Evolutionary conservation across 805 yeast species (phyloP).

Genomic region (Tetrapisispora taiwanensis): DNA sequence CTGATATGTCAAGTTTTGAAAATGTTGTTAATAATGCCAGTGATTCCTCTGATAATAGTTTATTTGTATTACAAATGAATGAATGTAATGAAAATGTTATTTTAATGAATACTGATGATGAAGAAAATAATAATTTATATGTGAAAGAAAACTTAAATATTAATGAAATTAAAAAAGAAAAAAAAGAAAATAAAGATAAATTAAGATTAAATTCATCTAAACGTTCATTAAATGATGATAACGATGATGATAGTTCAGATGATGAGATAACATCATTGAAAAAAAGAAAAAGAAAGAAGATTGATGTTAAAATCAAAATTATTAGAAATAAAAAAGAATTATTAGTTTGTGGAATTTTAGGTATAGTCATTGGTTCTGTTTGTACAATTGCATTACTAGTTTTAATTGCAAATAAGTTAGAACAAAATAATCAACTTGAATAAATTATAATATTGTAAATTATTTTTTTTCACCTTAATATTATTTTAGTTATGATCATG

Average conservation of each 20-base stretch:
- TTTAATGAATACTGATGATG: not conserved
- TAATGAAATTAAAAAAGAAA: no score
- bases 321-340: conserved; percentile 3
- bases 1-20: not conserved
- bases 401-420: conserved; percentile 15
- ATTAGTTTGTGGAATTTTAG: conserved; percentile 11
- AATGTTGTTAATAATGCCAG: not conserved
- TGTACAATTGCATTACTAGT: conserved; percentile 16
- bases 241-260: not conserved
- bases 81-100: not conserved
- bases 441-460: not conserved
- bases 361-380: conserved; percentile 15
- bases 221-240: not conserved
- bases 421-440: conserved; percentile 3
- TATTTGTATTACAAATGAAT: not conserved
- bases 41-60: not conserved
- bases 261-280: conserved; percentile 2
- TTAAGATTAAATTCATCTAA: no score
- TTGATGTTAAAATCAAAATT: not conserved
- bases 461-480: no score
- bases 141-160: no score
- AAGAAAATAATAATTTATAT: no score
- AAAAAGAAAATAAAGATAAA: no score
- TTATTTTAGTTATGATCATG: no score
- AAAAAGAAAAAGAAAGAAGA: conserved; percentile 1